Conservation (phyloP, 495 filamentous ascomycete genomes). For the Cenococcum geophilum region DNA sequence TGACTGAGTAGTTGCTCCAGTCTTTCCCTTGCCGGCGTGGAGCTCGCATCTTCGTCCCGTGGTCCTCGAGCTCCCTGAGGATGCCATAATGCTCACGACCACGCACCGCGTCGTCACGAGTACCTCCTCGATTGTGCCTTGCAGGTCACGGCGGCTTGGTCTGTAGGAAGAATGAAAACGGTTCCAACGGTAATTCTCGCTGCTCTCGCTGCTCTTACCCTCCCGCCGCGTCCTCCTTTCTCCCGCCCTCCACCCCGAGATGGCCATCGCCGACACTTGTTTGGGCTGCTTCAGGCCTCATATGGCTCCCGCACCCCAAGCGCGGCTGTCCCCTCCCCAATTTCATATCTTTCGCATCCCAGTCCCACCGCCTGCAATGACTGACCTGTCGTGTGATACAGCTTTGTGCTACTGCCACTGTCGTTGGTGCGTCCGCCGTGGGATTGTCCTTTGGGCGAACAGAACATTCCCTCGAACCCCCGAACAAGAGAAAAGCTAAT, state of each 20-base stretch:
- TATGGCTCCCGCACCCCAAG: conserved; percentile 16
- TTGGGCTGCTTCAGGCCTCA: conserved; percentile 15
- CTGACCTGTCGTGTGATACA: conserved; percentile 37
- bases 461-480: conserved; percentile 34
- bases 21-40: neutral
- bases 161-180: conserved; percentile 34
- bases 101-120: conserved; percentile 25
- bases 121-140: conserved; percentile 25
- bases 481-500: conserved; percentile 29
- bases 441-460: conserved; percentile 59
- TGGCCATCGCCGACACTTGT: conserved; percentile 16
- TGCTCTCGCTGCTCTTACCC: neutral
- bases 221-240: conserved; percentile 6
- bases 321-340: conserved; percentile 15
- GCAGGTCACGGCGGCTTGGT: conserved; percentile 16
- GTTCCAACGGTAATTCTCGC: conserved; percentile 31
- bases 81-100: conserved; percentile 28
- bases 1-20: conserved; percentile 1
- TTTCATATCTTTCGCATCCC: conserved; percentile 12
- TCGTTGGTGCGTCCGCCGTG: conserved; percentile 59
- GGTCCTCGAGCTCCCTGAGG: conserved; percentile 16
- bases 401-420: conserved; percentile 69
- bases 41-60: conserved; percentile 9
- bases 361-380: conserved; percentile 17
- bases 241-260: neutral